phyloP scores from a whole-genome alignment of 2,329 filamentous ascomycete genomes.

The Exserohilum turcica region DNA sequence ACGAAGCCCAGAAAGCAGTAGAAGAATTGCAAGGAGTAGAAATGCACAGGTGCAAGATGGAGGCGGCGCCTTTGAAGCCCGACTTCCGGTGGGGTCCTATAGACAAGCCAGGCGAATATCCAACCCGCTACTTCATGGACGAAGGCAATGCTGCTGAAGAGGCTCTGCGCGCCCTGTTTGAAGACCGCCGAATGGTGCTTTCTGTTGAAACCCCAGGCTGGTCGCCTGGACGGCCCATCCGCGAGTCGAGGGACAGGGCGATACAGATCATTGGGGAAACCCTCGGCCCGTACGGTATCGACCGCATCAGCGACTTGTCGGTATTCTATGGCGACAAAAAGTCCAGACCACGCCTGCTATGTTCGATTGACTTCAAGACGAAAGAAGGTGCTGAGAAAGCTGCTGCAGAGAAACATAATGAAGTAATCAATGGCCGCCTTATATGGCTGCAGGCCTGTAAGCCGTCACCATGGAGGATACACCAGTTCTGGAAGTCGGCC shows the following conservation, averaged over 20 bases:
- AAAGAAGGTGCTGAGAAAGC: slow-evolving; percentile 29
- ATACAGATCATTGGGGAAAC: slow-evolving; percentile 12
- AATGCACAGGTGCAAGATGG: background rate
- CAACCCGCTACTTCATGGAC: slow-evolving; percentile 10
- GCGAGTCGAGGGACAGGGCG: slow-evolving; percentile 2
- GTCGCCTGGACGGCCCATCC: background rate
- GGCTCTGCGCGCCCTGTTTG: slow-evolving; percentile 20
- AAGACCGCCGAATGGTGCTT: slow-evolving; percentile 28
- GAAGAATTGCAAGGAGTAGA: slow-evolving; percentile 7
- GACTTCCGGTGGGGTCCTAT: slow-evolving; percentile 16
- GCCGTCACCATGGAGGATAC: slow-evolving; percentile 13
- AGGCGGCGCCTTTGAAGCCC: slow-evolving; percentile 6
- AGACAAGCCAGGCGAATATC: background rate
- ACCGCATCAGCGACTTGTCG: slow-evolving; percentile 14
- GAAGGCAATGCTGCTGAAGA: slow-evolving; percentile 12
- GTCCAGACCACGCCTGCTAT: slow-evolving; percentile 17
- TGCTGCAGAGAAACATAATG: slow-evolving; percentile 17
- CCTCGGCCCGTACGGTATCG: slow-evolving; percentile 25
- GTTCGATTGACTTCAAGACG: slow-evolving; percentile 30
- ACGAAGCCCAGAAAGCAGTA: slow-evolving; percentile 23
- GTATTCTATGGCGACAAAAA: slow-evolving; percentile 15
- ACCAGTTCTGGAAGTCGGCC: slow-evolving; percentile 23
- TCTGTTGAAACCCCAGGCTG: slow-evolving; percentile 28
- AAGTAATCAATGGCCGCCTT: slow-evolving; percentile 18
- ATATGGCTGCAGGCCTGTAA: slow-evolving; percentile 6